These are phyloP conservation scores for Cutaneotrichosporon spelunceum DNA, from an alignment of 1,284 basidiomycete genomes.

Conservation along the genomic window DNA sequence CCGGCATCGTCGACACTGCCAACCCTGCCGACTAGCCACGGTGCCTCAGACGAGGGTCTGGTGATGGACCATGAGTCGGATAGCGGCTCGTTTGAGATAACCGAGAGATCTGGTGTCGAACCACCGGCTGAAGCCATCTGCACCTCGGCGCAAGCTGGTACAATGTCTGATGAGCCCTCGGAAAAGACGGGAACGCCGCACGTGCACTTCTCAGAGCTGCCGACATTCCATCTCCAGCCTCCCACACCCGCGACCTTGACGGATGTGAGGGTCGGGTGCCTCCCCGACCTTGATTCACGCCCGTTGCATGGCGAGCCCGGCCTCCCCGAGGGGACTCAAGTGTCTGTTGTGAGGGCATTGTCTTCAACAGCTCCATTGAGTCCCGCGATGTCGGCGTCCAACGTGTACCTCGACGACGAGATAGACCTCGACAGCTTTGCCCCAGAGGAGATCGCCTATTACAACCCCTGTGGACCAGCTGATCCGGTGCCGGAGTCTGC, in stretches of 20 bases:
- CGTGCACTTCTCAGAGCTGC: constrained; percentile 6
- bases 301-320: not conserved
- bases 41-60: not conserved
- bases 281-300: not conserved
- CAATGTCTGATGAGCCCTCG: not conserved
- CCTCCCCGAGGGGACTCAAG: not conserved
- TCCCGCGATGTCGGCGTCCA: not conserved
- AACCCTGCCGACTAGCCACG: not conserved
- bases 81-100: not conserved
- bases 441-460: constrained; percentile 2
- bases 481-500: not conserved
- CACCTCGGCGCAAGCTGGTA: not conserved
- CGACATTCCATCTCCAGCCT: constrained; percentile 19
- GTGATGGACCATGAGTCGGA: not conserved
- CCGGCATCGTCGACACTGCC: not conserved
- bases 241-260: constrained; percentile 13
- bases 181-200: constrained; percentile 11
- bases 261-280: constrained; percentile 1
- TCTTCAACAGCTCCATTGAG: not conserved
- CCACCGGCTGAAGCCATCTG: not conserved
- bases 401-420: not conserved
- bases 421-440: not conserved
- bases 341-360: not conserved
- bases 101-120: not conserved
- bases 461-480: not conserved